These are phyloP conservation scores for Strombidium stylifer DNA, from an alignment of 73 alveolate genomes.

Conservation along the genomic window DNA sequence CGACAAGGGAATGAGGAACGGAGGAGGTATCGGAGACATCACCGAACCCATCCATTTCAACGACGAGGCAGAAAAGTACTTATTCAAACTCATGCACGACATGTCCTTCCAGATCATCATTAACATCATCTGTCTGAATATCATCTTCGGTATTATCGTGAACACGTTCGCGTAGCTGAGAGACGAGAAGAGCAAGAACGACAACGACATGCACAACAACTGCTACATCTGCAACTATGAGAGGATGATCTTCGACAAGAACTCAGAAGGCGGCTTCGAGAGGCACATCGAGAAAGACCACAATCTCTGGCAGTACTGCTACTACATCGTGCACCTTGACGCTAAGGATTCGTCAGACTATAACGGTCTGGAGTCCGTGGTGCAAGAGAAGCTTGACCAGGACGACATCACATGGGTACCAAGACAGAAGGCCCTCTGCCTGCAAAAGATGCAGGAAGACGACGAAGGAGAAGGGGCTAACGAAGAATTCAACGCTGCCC, in stretches of 20 bases:
- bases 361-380: conserved; percentile 78
- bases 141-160: conserved; percentile 86
- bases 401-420: conserved; percentile 87
- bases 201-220: conserved; percentile 71
- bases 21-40: conserved; percentile 98
- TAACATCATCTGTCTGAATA: conserved; percentile 74
- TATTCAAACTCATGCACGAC: conserved; percentile 71
- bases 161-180: conserved; percentile 91
- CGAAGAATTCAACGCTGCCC: too few species aligned
- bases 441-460: conserved; percentile 12
- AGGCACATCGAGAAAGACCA: conserved; percentile 72
- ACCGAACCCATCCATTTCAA: conserved; percentile 39
- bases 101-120: conserved; percentile 67
- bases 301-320: conserved; percentile 77
- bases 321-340: conserved; percentile 39
- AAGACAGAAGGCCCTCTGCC: conserved; percentile 38
- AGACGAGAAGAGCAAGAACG: conserved; percentile 70
- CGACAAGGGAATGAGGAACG: conserved; percentile 88
- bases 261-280: conserved; percentile 71
- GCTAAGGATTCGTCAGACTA: conserved; percentile 18
- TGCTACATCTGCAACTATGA: conserved; percentile 85
- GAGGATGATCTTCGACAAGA: conserved; percentile 78
- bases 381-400: conserved; percentile 63
- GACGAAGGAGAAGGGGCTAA: neutral
- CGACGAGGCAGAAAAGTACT: conserved; percentile 43